phyloP scores from a whole-genome alignment of 139 green algal genomes.

The Chloropicon primus region DNA sequence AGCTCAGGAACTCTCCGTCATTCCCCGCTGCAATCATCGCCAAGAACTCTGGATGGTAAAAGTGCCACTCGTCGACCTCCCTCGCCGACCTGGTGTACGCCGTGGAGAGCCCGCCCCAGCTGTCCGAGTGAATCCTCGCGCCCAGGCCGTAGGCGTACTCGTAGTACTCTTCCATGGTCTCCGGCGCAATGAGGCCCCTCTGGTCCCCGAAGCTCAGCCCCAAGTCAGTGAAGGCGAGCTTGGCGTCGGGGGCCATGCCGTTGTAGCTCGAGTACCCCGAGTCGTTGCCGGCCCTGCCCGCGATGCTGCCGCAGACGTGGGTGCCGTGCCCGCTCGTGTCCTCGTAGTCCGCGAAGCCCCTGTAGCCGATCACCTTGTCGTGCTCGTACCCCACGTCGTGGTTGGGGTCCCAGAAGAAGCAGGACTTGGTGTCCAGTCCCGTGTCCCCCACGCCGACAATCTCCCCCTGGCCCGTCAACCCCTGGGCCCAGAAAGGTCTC shows the following conservation, averaged over 20 bases:
- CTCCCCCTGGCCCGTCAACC: slow-evolving; percentile 45
- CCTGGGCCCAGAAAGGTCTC: slow-evolving; percentile 47
- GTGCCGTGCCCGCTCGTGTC: slow-evolving; percentile 79
- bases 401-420: background rate
- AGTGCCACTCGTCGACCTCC: slow-evolving; percentile 42
- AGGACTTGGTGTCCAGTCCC: slow-evolving; percentile 38
- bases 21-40: slow-evolving; percentile 52
- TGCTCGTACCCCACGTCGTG: slow-evolving; percentile 23
- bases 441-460: slow-evolving; percentile 79
- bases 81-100: slow-evolving; percentile 50
- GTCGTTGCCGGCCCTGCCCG: slow-evolving; percentile 18
- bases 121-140: slow-evolving; percentile 62
- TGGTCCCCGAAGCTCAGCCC: slow-evolving; percentile 4
- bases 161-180: slow-evolving; percentile 16
- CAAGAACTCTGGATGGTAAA: slow-evolving; percentile 29
- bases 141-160: slow-evolving; percentile 23
- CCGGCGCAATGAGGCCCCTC: slow-evolving; percentile 11
- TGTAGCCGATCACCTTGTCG: slow-evolving; percentile 66
- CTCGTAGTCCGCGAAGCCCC: slow-evolving; percentile 33
- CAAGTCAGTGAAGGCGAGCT: slow-evolving; percentile 69
- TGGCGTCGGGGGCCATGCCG: slow-evolving; percentile 62
- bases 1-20: slow-evolving; percentile 26
- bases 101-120: slow-evolving; percentile 57
- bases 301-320: slow-evolving; percentile 61
- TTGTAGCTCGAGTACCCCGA: slow-evolving; percentile 21